A percentile compares a stretch with the other conserved stretches of the same genome.
These are phyloP conservation scores for Ceriops tagal DNA, from an alignment of 345 rosid genomes.

Conservation along the genomic window DNA sequence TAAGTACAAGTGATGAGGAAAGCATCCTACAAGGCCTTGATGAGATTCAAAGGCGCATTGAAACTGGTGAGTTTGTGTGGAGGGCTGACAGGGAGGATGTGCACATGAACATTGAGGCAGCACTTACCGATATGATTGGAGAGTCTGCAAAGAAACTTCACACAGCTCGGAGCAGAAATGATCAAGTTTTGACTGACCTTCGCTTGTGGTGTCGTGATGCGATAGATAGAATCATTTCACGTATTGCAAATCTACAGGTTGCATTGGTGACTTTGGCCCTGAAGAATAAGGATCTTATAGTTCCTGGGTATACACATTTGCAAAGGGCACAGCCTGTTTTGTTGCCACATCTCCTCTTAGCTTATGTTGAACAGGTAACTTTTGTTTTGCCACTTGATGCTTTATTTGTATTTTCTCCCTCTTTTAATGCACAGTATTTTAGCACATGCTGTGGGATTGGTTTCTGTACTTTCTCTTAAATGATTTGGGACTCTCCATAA, in stretches of 20 bases:
- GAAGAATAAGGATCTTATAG: constrained; percentile 58
- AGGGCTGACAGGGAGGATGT: constrained; percentile 93
- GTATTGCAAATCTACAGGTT: constrained; percentile 52
- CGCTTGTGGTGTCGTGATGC: constrained; percentile 96
- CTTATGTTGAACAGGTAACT: constrained; percentile 85
- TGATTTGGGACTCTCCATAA: background rate
- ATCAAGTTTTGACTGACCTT: constrained; percentile 86
- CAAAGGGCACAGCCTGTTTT: constrained; percentile 94
- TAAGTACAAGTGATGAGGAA: constrained; percentile 56
- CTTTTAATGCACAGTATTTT: background rate
- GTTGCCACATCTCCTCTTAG: constrained; percentile 75
- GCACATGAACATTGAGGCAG: constrained; percentile 96
- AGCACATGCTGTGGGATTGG: background rate
- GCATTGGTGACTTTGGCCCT: constrained; percentile 71
- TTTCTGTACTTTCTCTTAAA: background rate
- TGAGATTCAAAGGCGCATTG: constrained; percentile 63
- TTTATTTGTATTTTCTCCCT: background rate
- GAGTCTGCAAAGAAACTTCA: constrained; percentile 98
- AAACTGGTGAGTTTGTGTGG: constrained; percentile 69
- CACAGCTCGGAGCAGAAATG: constrained; percentile 88
- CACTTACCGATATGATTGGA: constrained; percentile 88
- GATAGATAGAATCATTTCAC: constrained; percentile 49
- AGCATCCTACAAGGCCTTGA: constrained; percentile 72
- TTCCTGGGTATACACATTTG: constrained; percentile 96
- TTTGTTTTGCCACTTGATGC: too few relatives aligned